These are phyloP conservation scores for Byssoonygena ceratinophila DNA, from an alignment of 2,329 filamentous ascomycete species.

Conservation along the genomic window DNA sequence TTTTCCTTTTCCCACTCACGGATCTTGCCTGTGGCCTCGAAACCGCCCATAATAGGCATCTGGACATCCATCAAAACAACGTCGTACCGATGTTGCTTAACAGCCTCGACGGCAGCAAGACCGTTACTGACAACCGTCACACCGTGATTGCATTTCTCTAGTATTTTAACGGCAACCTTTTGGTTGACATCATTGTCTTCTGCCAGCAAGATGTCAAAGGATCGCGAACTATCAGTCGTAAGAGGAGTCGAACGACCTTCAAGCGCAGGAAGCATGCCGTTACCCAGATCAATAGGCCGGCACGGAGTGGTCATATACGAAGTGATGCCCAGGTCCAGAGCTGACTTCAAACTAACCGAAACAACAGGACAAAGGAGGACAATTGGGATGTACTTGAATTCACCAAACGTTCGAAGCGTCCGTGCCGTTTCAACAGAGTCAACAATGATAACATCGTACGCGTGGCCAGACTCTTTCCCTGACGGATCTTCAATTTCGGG, in stretches of 20 bases:
- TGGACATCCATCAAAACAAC: slow-evolving; percentile 98
- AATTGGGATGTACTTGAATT: slow-evolving; percentile 96
- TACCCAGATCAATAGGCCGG: slow-evolving; percentile 83
- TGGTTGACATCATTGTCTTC: slow-evolving; percentile 98
- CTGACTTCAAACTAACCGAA: slow-evolving; percentile 84
- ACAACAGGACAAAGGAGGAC: slow-evolving; percentile 83
- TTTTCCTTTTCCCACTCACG: slow-evolving; percentile 83
- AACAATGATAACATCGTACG: slow-evolving; percentile 91
- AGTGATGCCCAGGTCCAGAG: slow-evolving; percentile 89
- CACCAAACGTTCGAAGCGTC: slow-evolving; percentile 71
- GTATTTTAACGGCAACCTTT: slow-evolving; percentile 85
- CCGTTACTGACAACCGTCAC: slow-evolving; percentile 79
- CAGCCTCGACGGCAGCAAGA: slow-evolving; percentile 80
- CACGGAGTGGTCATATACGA: slow-evolving; percentile 98
- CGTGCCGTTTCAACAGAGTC: slow-evolving; percentile 89
- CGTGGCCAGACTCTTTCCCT: slow-evolving; percentile 42
- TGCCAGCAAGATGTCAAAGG: slow-evolving; percentile 86
- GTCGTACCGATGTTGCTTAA: slow-evolving; percentile 86
- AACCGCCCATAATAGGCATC: slow-evolving; percentile 99
- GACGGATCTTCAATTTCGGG: slow-evolving; percentile 43
- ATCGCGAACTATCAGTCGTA: slow-evolving; percentile 85
- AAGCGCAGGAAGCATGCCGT: slow-evolving; percentile 88
- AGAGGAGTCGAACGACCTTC: slow-evolving; percentile 87
- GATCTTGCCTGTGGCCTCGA: slow-evolving; percentile 94
- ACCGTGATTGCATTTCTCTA: slow-evolving; percentile 81